Base-by-base conservation (phyloP, 768 basidiomycete genomes). In the Psilocybe cubensis region DNA sequence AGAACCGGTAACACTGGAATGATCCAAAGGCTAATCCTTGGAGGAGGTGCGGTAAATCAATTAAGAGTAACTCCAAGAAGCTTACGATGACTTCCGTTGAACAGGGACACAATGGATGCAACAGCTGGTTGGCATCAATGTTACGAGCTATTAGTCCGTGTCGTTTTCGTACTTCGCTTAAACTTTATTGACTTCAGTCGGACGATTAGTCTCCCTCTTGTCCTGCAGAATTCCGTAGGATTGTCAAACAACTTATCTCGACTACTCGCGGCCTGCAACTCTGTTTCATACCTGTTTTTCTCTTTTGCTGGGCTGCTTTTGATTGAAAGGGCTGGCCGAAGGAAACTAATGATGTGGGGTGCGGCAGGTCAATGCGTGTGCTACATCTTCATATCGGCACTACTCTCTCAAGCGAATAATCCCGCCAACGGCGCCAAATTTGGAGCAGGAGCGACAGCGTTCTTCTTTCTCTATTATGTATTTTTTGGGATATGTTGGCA, bases 401-500 rank as follows among this genome's bases (percentile, higher is more conserved):
- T 80, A 28, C 73, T 82, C 24, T 72, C 79, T 0, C 74, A 72
- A 18, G 61, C 75, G 14, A 63, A 65, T 24, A 69, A 72, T 61
- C 61, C 74, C 3, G 59, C 50, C 3, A 60, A 67, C 31, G 78
- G 76, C 1, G 54, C 58, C 3, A 68, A 66, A 21, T 82, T 72
- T 48, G 79, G 78, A 8, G 76, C 75, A 0, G 79, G 72, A 1
- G 79, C 79, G 11, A 81, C 79, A 1, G 68, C 74, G 3, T 82
- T 82, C 58, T 81, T 82, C 67, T 82, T 82, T 61, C 54, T 77
- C 9, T 82, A 82, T 60, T 81, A 82, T 49, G 64, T 82, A 0
- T 80, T 79, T 67, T 82, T 81, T 62, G 79, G 79, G 6, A 74
- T 82, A 38, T 80, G 79, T 55, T 82, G 81, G 81, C 81, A 81